Base-by-base conservation (phyloP, 768 basidiomycete species). In the Russula dissimulans region DNA sequence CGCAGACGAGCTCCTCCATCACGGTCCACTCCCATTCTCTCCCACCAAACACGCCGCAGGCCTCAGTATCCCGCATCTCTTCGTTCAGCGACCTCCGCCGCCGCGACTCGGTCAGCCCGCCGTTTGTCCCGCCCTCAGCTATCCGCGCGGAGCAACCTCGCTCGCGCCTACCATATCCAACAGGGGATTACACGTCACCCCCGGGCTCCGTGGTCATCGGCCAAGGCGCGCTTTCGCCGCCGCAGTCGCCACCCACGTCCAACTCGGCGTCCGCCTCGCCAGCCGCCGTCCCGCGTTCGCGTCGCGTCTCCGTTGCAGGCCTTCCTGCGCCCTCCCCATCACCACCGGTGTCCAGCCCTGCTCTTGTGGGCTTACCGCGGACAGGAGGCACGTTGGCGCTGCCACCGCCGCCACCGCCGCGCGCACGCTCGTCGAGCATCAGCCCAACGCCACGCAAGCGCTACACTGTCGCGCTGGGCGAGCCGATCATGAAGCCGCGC, bases 401-500 rank as follows among this genome's bases (percentile, higher is more conserved):
- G 22, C 58, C 65, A 0, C 58, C 64, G 3, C 56, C 66, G 10
- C 74, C 81, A 4, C 81, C 81, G 3, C 80, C 81, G 1, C 81
- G 79, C 1, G 78, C 75, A 46, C 75, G 83, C 18, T 79, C 77
- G 15, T 74, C 77, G 5, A 86, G 83, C 66, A 78, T 84, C 1
- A 89, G 87, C 3, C 89, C 91, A 2, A 73, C 81, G 0, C 72
- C 77, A 1, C 75, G 90, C 61, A 93, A 93, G 67, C 79, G 91
- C 42, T 92, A 93, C 68, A 92, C 91, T 0, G 90, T 92, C 36
- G 90, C 91, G 0, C 78, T 93, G 0, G 89, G 89, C 10, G 86
- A 81, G 3, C 85, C 88, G 0, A 83, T 89, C 60, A 78, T 82
- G 63, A 62, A 64, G 41, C 57, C 68, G 2, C 48, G 63, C 39